These are phyloP conservation scores for Drosera spatulata DNA, from an alignment of 179 eudicot genomes.

Conservation along the genomic window DNA sequence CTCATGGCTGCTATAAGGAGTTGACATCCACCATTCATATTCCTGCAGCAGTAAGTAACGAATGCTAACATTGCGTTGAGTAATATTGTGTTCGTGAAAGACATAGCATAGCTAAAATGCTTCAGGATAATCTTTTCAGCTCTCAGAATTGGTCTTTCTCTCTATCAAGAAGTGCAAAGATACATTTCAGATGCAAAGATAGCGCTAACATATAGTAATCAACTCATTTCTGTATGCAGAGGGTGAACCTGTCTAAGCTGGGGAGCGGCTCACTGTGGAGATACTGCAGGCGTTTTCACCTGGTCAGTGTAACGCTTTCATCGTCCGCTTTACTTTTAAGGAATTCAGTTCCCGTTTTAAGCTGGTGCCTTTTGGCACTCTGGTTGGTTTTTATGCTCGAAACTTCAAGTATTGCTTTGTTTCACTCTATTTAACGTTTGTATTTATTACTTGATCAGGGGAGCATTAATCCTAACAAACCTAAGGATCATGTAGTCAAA, in stretches of 20 bases:
- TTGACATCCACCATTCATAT: constrained; percentile 36
- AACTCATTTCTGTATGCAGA: constrained; percentile 24
- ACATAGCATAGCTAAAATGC: neutral
- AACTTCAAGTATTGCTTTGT: neutral
- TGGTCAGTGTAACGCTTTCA: constrained; percentile 33
- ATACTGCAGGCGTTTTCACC: constrained; percentile 73
- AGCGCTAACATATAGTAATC: neutral
- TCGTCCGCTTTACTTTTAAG: neutral
- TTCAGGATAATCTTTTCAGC: neutral
- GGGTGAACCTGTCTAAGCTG: constrained; percentile 57
- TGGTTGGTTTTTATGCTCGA: neutral
- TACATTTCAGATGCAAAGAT: too few species aligned
- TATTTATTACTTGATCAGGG: constrained; percentile 24
- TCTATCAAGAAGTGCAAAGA: neutral
- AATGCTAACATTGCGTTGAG: neutral
- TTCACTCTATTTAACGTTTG: too few species aligned
- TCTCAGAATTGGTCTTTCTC: neutral
- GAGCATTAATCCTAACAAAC: constrained; percentile 35
- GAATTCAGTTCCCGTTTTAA: neutral
- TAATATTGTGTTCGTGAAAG: neutral
- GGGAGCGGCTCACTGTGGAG: constrained; percentile 80
- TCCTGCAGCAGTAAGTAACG: constrained; percentile 28
- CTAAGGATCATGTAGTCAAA: constrained; percentile 57
- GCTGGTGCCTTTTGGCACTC: neutral
- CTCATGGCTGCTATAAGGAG: constrained; percentile 37